phyloP scores from a whole-genome alignment of 352 stramenopile genomes.

The Globisporangium nunn region DNA sequence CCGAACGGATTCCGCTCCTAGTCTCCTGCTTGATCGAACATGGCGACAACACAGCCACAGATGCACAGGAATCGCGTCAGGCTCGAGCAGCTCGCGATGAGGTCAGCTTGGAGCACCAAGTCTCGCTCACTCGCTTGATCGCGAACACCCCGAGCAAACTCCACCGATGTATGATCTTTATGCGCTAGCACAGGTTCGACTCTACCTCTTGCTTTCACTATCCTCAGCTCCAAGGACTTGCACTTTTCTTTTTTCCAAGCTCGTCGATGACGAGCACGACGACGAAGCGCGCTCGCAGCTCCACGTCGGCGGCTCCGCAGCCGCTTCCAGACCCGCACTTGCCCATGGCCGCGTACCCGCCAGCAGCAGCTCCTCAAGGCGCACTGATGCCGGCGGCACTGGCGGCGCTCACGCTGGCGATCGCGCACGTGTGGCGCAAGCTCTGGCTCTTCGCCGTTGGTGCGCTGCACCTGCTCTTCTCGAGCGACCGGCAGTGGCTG shows the following conservation, averaged over 20 bases:
- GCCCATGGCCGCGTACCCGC: not conserved
- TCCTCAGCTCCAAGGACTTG: too few relatives aligned
- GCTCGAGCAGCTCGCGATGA: slow-evolving; percentile 62
- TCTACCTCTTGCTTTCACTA: too few relatives aligned
- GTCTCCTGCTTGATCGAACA: slow-evolving; percentile 17
- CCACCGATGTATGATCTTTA: too few relatives aligned
- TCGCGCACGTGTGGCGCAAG: slow-evolving; percentile 52
- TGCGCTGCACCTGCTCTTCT: slow-evolving; percentile 66
- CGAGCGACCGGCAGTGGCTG: slow-evolving; percentile 53
- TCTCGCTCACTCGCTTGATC: slow-evolving; percentile 43
- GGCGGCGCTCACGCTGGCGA: slow-evolving; percentile 19
- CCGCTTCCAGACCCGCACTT: too few relatives aligned
- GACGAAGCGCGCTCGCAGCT: too few relatives aligned
- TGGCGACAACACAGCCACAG: not conserved
- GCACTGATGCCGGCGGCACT: slow-evolving; percentile 4
- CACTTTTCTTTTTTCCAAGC: too few relatives aligned
- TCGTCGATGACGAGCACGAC: too few relatives aligned
- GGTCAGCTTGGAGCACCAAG: slow-evolving; percentile 47
- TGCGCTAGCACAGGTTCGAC: too few relatives aligned
- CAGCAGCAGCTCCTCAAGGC: not conserved
- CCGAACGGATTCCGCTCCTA: slow-evolving; percentile 22
- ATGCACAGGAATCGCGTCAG: slow-evolving; percentile 43
- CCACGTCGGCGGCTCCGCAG: too few relatives aligned
- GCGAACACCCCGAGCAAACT: slow-evolving; percentile 15
- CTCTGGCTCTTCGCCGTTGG: slow-evolving; percentile 53